These are phyloP conservation scores for Cystobasidiaceae sp. DNA, from an alignment of 1,284 basidiomycete species.

Conservation along the genomic window DNA sequence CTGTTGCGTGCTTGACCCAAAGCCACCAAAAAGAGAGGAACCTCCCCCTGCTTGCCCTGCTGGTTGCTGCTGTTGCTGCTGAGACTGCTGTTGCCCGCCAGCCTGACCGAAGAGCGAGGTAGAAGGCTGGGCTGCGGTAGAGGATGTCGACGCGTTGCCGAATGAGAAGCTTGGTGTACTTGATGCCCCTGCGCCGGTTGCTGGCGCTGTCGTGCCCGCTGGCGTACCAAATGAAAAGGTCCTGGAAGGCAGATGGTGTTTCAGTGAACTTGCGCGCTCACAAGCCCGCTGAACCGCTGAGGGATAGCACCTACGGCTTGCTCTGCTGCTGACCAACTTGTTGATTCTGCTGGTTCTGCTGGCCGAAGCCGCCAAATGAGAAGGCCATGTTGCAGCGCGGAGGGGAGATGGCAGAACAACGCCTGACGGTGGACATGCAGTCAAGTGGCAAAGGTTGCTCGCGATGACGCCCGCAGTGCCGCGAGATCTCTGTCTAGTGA, in stretches of 20 bases:
- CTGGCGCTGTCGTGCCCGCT: not conserved
- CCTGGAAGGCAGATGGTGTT: not conserved
- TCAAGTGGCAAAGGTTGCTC: no score
- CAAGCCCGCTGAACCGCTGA: not conserved
- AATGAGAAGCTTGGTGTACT: conserved; percentile 23
- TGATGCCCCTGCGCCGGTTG: not conserved
- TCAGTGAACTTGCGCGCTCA: not conserved
- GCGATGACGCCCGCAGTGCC: no score
- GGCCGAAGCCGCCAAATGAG: conserved; percentile 13
- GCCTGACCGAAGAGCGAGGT: conserved; percentile 22
- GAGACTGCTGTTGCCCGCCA: conserved; percentile 8
- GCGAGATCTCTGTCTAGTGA: no score
- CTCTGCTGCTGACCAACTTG: not conserved
- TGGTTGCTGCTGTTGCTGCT: not conserved
- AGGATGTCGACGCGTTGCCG: not conserved
- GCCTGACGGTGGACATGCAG: not conserved
- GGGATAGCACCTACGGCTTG: conserved; percentile 10
- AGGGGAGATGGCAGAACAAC: not conserved
- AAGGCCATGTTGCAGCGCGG: conserved; percentile 23
- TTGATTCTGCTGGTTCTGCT: conserved; percentile 11
- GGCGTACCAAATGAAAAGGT: conserved; percentile 31
- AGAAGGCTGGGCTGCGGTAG: not conserved
- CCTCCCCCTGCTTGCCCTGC: not conserved
- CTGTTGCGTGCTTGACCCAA: not conserved
- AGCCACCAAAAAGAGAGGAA: conserved; percentile 8